Percentiles rank a stretch among this genome's conserved stretches.
Evolutionary conservation across 1,284 basidiomycete genomes (phyloP).

Genomic region (Ustilago loliicola): DNA sequence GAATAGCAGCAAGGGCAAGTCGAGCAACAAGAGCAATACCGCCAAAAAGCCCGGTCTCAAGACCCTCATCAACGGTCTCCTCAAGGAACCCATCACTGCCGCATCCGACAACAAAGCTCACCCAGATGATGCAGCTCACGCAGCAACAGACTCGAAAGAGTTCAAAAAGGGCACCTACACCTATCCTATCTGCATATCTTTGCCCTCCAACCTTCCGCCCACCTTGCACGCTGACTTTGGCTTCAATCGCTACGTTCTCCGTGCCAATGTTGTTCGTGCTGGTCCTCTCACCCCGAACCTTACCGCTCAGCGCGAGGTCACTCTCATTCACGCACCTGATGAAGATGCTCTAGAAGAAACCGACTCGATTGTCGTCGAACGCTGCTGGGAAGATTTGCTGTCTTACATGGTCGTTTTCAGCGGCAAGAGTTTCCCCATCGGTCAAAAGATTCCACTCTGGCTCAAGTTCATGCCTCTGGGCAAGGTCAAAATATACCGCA

Average conservation of each 20-base stretch:
- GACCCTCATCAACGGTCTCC: slow-evolving; percentile 49
- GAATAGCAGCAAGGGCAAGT: slow-evolving; percentile 26
- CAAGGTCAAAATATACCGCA: slow-evolving; percentile 85
- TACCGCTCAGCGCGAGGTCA: slow-evolving; percentile 80
- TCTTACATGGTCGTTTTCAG: slow-evolving; percentile 84
- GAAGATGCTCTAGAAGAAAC: slow-evolving; percentile 77
- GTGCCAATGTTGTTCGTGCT: slow-evolving; percentile 84
- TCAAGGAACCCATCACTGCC: slow-evolving; percentile 31
- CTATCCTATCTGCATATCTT: slow-evolving; percentile 90
- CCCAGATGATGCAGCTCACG: slow-evolving; percentile 34
- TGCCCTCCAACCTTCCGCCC: slow-evolving; percentile 85
- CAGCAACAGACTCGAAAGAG: slow-evolving; percentile 80
- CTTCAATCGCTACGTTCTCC: slow-evolving; percentile 82
- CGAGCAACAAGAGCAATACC: slow-evolving; percentile 16
- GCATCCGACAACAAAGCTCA: slow-evolving; percentile 20
- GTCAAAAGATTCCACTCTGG: slow-evolving; percentile 83
- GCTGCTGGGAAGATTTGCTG: slow-evolving; percentile 92
- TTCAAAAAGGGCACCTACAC: slow-evolving; percentile 92
- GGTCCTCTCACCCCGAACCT: slow-evolving; percentile 85
- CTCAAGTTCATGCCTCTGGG: slow-evolving; percentile 84
- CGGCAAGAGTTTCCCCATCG: slow-evolving; percentile 77
- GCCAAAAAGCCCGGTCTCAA: slow-evolving; percentile 47
- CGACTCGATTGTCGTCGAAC: slow-evolving; percentile 86
- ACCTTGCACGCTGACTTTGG: slow-evolving; percentile 84
- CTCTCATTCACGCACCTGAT: slow-evolving; percentile 80